These are phyloP conservation scores for Candida sithepensis DNA, from an alignment of 805 yeast genomes.

Conservation along the genomic window DNA sequence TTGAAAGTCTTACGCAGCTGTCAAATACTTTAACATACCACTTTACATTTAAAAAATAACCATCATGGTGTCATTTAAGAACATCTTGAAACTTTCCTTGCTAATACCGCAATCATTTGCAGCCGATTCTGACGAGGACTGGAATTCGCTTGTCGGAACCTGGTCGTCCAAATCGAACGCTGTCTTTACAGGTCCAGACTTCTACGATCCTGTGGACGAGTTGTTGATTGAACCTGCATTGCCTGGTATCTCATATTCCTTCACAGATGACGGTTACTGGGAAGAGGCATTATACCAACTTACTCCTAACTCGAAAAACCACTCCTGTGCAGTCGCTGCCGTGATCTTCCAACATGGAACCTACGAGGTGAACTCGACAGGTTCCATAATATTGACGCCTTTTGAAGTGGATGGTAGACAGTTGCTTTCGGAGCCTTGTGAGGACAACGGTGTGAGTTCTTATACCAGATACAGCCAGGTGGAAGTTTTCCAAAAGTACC, in stretches of 20 bases:
- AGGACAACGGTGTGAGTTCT: constrained; percentile 50
- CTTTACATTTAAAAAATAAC: neutral
- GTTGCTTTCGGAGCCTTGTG: constrained; percentile 82
- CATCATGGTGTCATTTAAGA: constrained; percentile 2
- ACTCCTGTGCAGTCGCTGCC: constrained; percentile 80
- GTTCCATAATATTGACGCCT: constrained; percentile 68
- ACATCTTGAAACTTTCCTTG: neutral
- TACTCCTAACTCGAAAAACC: constrained; percentile 63
- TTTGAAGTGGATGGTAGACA: constrained; percentile 90
- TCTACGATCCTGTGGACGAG: constrained; percentile 95
- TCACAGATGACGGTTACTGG: constrained; percentile 86
- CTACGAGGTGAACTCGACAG: constrained; percentile 59
- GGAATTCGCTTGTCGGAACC: constrained; percentile 64
- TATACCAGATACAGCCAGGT: constrained; percentile 73
- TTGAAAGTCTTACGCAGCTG: no score
- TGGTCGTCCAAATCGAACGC: constrained; percentile 94
- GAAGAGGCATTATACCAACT: constrained; percentile 89
- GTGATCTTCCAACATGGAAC: constrained; percentile 88
- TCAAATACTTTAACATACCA: no score
- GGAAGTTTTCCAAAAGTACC: constrained; percentile 54
- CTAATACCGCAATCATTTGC: constrained; percentile 3
- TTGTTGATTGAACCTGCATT: constrained; percentile 90
- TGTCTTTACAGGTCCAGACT: constrained; percentile 95
- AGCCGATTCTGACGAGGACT: constrained; percentile 2
- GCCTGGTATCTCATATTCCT: constrained; percentile 91